Conservation (phyloP, 1,284 basidiomycete species). For the Marasmius sp. region DNA sequence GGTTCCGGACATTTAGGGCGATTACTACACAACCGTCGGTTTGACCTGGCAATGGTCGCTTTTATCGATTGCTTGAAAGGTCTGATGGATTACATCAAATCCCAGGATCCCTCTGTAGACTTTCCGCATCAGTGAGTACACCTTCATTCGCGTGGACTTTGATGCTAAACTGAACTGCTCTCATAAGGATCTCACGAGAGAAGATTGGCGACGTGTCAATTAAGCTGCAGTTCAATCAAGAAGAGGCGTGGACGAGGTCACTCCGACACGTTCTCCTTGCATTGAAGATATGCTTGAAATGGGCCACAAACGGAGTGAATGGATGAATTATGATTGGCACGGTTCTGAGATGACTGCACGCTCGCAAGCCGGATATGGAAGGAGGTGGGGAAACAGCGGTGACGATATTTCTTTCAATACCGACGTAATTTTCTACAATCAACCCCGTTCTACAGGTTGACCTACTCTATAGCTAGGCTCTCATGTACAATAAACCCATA, state of each 20-base stretch:
- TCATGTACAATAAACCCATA: too few species aligned
- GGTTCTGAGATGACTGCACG: background rate
- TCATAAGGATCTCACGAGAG: constrained; percentile 82
- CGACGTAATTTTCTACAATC: too few species aligned
- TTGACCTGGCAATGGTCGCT: constrained; percentile 95
- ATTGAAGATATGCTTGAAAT: constrained; percentile 82
- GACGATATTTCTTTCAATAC: too few species aligned
- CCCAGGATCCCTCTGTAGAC: constrained; percentile 71
- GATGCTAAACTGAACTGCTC: constrained; percentile 6
- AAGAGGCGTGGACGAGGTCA: constrained; percentile 95
- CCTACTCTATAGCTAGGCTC: too few species aligned
- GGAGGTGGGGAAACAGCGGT: too few species aligned
- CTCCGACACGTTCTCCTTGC: constrained; percentile 88
- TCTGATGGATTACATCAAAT: constrained; percentile 80
- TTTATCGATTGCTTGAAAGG: constrained; percentile 94
- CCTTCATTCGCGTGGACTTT: constrained; percentile 14
- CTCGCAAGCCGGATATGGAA: background rate
- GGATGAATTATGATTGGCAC: constrained; percentile 31
- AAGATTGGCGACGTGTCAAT: constrained; percentile 95
- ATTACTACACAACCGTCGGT: constrained; percentile 90
- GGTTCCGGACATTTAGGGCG: constrained; percentile 88
- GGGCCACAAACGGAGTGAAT: constrained; percentile 76
- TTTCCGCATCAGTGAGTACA: constrained; percentile 80
- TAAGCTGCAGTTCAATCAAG: constrained; percentile 91
- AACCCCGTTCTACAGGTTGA: too few species aligned